These are phyloP conservation scores for Detonula confervacea DNA, from an alignment of 352 stramenopile species.

Conservation along the genomic window DNA sequence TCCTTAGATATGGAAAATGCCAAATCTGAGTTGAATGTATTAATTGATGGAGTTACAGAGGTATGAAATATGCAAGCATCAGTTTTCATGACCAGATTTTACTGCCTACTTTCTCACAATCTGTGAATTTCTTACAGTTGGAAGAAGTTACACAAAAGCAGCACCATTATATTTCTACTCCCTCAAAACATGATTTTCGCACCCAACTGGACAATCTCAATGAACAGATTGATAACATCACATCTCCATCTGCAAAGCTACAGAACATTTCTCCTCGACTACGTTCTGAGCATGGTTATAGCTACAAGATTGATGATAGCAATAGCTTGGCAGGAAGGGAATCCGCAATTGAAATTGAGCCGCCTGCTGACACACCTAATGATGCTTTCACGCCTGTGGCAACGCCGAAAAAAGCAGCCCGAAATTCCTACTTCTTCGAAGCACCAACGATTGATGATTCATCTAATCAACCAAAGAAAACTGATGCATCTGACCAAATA, in stretches of 20 bases:
- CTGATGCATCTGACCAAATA: too few species aligned
- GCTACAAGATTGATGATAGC: neutral
- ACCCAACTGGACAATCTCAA: constrained; percentile 40
- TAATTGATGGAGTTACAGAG: constrained; percentile 30
- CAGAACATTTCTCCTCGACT: neutral
- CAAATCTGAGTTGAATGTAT: constrained; percentile 21
- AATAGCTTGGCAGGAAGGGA: neutral
- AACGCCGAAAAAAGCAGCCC: constrained; percentile 4
- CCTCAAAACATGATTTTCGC: constrained; percentile 21
- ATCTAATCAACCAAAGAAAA: constrained; percentile 2
- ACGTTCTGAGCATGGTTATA: neutral
- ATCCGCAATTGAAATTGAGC: too few species aligned
- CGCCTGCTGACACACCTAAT: neutral
- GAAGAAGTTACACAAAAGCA: constrained; percentile 27
- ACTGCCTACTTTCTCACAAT: neutral
- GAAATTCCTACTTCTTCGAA: constrained; percentile 27
- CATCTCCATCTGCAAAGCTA: constrained; percentile 6
- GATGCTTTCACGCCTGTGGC: neutral
- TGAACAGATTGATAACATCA: constrained; percentile 20
- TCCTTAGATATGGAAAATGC: constrained; percentile 10
- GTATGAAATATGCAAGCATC: neutral
- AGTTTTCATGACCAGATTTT: neutral
- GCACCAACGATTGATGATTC: neutral
- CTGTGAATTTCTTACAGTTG: constrained; percentile 16
- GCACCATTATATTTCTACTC: constrained; percentile 33